phyloP scores from a whole-genome alignment of 176 grass and related monocot species.

The Lolium multiflorum region DNA sequence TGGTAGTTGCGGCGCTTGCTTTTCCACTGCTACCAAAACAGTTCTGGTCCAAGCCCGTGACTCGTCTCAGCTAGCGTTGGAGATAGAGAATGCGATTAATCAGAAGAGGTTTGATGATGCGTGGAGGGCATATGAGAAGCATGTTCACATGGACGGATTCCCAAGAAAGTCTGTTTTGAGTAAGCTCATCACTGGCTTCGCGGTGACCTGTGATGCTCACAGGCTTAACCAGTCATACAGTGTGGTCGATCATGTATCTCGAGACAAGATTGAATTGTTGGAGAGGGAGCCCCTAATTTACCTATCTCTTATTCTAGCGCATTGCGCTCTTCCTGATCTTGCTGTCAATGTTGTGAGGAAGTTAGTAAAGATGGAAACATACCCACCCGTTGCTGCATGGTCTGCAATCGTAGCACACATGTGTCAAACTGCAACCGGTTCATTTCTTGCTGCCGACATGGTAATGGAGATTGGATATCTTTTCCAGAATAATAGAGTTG shows the following conservation, averaged over 20 bases:
- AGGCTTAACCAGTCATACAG: conserved; percentile 74
- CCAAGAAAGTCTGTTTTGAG: conserved; percentile 72
- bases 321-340: conserved; percentile 55
- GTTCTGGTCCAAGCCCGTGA: conserved; percentile 76
- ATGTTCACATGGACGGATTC: conserved; percentile 65
- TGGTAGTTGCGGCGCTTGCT: not conserved
- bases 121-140: conserved; percentile 76
- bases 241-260: conserved; percentile 57
- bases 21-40: conserved; percentile 59
- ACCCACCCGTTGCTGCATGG: conserved; percentile 71
- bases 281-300: conserved; percentile 81
- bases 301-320: conserved; percentile 69
- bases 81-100: conserved; percentile 69
- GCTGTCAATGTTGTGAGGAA: conserved; percentile 83
- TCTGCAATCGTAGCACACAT: conserved; percentile 72
- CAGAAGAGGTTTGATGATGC: conserved; percentile 76
- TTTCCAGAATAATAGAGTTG: conserved; percentile 80
- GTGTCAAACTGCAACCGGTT: conserved; percentile 68
- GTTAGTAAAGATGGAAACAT: conserved; percentile 77
- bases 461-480: conserved; percentile 83
- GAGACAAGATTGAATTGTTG: conserved; percentile 57
- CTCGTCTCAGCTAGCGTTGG: conserved; percentile 52
- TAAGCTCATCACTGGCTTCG: conserved; percentile 74
- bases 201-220: conserved; percentile 59
- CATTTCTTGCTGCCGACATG: conserved; percentile 73